Percentiles rank a stretch among this genome's conserved stretches.
These are phyloP conservation scores for Trapa incisa DNA, from an alignment of 345 rosid species.

Conservation along the genomic window DNA sequence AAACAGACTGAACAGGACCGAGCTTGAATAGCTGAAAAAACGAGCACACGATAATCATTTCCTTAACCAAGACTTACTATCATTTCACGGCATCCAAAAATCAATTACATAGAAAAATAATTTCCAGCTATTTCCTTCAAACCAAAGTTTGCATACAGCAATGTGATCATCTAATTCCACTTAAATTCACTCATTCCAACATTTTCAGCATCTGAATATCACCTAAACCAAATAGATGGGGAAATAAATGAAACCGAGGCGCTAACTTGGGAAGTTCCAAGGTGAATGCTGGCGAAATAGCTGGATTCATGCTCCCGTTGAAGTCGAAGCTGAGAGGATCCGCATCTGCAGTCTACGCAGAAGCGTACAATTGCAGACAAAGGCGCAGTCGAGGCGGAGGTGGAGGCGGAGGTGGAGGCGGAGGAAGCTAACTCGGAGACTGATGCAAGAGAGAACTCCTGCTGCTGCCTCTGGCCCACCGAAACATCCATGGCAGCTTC, in stretches of 20 bases:
- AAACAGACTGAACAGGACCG: conserved; percentile 56
- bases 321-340: conserved; percentile 49
- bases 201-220: neutral
- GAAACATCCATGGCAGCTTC: conserved; percentile 16
- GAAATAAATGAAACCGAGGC: neutral
- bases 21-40: conserved; percentile 59
- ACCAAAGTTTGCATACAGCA: neutral
- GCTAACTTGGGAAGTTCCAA: conserved; percentile 4
- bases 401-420: conserved; percentile 12
- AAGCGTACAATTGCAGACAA: conserved; percentile 47
- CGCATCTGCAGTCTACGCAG: conserved; percentile 33
- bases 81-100: neutral
- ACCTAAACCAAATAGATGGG: neutral
- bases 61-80: neutral
- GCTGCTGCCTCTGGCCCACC: conserved; percentile 14
- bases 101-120: neutral
- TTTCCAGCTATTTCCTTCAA: neutral
- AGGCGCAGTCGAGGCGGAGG: conserved; percentile 23
- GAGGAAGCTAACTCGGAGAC: conserved; percentile 38
- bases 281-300: conserved; percentile 19
- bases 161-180: neutral
- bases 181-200: neutral
- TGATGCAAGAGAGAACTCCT: conserved; percentile 46
- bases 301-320: conserved; percentile 22
- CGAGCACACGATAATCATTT: neutral